Base-by-base conservation (phyloP, 2,329 filamentous ascomycete species). In the Clarireedia monteithiana region DNA sequence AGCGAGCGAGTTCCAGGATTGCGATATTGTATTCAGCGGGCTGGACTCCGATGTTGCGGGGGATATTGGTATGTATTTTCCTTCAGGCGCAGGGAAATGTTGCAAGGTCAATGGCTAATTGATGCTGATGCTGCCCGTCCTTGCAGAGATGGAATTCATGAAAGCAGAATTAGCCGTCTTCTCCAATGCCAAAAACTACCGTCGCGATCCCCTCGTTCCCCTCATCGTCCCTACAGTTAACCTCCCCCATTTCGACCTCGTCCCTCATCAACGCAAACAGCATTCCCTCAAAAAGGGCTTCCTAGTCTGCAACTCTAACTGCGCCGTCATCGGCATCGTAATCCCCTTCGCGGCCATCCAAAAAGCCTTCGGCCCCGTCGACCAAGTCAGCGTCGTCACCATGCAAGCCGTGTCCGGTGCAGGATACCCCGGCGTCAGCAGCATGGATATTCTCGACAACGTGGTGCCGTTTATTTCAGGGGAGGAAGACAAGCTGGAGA, bases 161-260 rank as follows among this genome's bases (percentile, higher is more conserved):
- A 87, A 86, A 69, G 86, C 90, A 59, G 85, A 96, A 68, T 83
- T 96, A 51, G 84, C 89, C 67, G 88, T 96, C 70, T 97, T 99
- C 77, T 96, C 91, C 67, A 99, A 97, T 73, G 91, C 94, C 51
- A 96, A 96, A 75, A 97, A 96, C 81, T 90, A 96, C 80, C 88
- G 94, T 66, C 86, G 86, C 70, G 86, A 96, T 70, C 90, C 91
- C 20, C 78, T 92, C 49, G 91, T 96, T 2, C 94, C 94, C 10
- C 84, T 97, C 68, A 88, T 97, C 62, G 91, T 97, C 7, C 94
- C 94, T 1, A 96, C 91, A 20, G 91, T 97, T 71, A 97, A 97
- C 77, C 84, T 95, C 12, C 74, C 82, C 45, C 92, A 97, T 73
- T 81, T 96, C 66, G 82, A 87, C 68, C 80, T 96, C 59, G 92